Conservation (phyloP, 208 protist genomes). For the Novymonas esmeraldas region DNA sequence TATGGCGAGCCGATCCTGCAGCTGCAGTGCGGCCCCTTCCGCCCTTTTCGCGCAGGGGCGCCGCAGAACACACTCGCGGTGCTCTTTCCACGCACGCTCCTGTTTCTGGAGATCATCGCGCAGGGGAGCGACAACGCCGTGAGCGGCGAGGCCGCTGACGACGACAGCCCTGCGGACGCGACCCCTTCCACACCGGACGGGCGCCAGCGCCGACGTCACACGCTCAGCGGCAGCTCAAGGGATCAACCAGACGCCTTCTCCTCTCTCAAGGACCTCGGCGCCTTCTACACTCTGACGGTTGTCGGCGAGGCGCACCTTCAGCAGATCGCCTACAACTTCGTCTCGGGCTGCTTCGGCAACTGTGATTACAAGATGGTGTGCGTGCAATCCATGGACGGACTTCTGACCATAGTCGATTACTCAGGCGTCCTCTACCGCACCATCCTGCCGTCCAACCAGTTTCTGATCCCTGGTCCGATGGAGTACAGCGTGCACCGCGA, state of each 20-base stretch:
- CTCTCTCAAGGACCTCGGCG: slow-evolving; percentile 22
- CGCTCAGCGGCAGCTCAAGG: background rate
- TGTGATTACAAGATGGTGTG: slow-evolving; percentile 80
- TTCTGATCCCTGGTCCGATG: slow-evolving; percentile 81
- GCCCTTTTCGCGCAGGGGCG: slow-evolving; percentile 31
- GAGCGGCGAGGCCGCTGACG: background rate
- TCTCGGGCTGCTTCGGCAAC: slow-evolving; percentile 74
- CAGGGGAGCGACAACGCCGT: slow-evolving; percentile 9
- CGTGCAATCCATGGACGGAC: slow-evolving; percentile 93
- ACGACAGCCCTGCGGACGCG: background rate
- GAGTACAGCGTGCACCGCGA: slow-evolving; percentile 61
- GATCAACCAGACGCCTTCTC: slow-evolving; percentile 2
- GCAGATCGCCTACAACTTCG: slow-evolving; percentile 82
- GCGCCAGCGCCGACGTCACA: background rate
- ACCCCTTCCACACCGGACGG: background rate
- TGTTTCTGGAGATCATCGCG: slow-evolving; percentile 44
- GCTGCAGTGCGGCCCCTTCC: slow-evolving; percentile 77
- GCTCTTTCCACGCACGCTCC: slow-evolving; percentile 78
- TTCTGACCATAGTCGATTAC: slow-evolving; percentile 86
- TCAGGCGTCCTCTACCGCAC: slow-evolving; percentile 75
- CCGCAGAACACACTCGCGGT: slow-evolving; percentile 73
- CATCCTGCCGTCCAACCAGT: slow-evolving; percentile 72
- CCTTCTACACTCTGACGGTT: slow-evolving; percentile 47
- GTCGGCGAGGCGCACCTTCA: slow-evolving; percentile 68
- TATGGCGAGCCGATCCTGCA: slow-evolving; percentile 90